Evolutionary conservation across 768 basidiomycete genomes (phyloP).

Genomic region (Lentinula detonsa): DNA sequence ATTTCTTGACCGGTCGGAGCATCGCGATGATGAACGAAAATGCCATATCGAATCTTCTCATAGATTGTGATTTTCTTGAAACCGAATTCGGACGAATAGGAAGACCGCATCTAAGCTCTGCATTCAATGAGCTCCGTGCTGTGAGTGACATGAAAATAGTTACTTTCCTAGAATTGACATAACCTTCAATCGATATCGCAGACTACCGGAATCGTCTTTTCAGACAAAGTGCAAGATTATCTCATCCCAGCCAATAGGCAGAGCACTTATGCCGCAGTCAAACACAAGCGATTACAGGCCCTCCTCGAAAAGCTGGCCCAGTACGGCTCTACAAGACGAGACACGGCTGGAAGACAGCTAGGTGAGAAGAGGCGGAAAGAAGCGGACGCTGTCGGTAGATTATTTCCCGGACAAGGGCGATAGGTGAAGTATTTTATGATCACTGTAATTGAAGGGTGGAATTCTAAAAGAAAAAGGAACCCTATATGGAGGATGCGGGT

Average conservation of each 20-base stretch:
- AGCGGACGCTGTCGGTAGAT: slow-evolving; percentile 68
- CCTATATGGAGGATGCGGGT: background rate
- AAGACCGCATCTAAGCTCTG: slow-evolving; percentile 58
- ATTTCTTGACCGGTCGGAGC: slow-evolving; percentile 71
- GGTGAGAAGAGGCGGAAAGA: slow-evolving; percentile 73
- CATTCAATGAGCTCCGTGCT: slow-evolving; percentile 74
- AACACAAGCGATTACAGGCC: slow-evolving; percentile 64
- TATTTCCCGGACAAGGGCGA: slow-evolving; percentile 66
- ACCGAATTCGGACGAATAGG: slow-evolving; percentile 77
- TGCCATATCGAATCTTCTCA: slow-evolving; percentile 77
- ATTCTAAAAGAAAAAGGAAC: slow-evolving; percentile 6
- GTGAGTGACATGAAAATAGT: slow-evolving; percentile 35
- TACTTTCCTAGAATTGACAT: slow-evolving; percentile 2
- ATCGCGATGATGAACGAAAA: slow-evolving; percentile 82
- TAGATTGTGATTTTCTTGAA: slow-evolving; percentile 86
- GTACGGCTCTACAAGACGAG: slow-evolving; percentile 58
- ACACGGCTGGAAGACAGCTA: slow-evolving; percentile 51
- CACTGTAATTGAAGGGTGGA: background rate
- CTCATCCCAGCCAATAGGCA: slow-evolving; percentile 67
- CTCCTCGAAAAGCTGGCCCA: slow-evolving; percentile 76
- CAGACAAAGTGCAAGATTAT: slow-evolving; percentile 74
- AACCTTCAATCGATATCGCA: slow-evolving; percentile 20
- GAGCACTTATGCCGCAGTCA: slow-evolving; percentile 57
- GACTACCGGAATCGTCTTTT: slow-evolving; percentile 69
- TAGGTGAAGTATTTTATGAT: slow-evolving; percentile 20